Conservation (phyloP, 179 eudicot species). For the Silene vulgaris region DNA sequence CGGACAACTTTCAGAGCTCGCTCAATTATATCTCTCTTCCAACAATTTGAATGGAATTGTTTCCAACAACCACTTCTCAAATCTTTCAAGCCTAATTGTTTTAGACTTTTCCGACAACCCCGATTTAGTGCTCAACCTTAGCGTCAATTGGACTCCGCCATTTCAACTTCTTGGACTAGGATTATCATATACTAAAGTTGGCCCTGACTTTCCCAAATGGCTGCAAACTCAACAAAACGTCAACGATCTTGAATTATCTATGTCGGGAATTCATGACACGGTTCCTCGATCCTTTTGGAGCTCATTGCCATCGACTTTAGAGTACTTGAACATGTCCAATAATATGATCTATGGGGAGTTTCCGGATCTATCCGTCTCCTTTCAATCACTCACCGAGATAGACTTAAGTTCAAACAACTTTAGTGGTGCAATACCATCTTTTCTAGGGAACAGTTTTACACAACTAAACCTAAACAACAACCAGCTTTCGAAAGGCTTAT, state of each 20-base stretch:
- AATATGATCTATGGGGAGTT: slow-evolving; percentile 31
- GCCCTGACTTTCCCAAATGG: slow-evolving; percentile 40
- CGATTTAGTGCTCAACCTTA: slow-evolving; percentile 13
- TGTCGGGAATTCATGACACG: slow-evolving; percentile 24
- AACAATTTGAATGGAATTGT: slow-evolving; percentile 15
- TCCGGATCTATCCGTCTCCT: slow-evolving; percentile 17
- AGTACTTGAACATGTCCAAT: slow-evolving; percentile 28
- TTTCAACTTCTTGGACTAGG: slow-evolving; percentile 10
- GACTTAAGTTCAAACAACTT: slow-evolving; percentile 10
- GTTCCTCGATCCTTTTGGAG: slow-evolving; percentile 34
- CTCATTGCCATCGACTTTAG: slow-evolving; percentile 14
- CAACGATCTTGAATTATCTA: slow-evolving; percentile 26
- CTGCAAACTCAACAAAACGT: slow-evolving; percentile 20
- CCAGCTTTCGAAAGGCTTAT: slow-evolving; percentile 19
- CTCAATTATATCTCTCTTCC: neutral
- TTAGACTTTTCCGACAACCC: slow-evolving; percentile 19
- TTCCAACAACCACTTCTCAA: slow-evolving; percentile 12
- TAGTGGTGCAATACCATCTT: slow-evolving; percentile 21
- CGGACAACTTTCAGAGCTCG: slow-evolving; percentile 5
- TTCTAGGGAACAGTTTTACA: neutral
- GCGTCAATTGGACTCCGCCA: slow-evolving; percentile 31
- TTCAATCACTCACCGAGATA: slow-evolving; percentile 15
- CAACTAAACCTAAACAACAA: slow-evolving; percentile 28
- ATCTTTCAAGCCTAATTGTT: neutral
- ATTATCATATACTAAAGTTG: slow-evolving; percentile 23